These are phyloP conservation scores for Centrapalus pauciflorus DNA, from an alignment of 129 eudicot species.

Conservation along the genomic window DNA sequence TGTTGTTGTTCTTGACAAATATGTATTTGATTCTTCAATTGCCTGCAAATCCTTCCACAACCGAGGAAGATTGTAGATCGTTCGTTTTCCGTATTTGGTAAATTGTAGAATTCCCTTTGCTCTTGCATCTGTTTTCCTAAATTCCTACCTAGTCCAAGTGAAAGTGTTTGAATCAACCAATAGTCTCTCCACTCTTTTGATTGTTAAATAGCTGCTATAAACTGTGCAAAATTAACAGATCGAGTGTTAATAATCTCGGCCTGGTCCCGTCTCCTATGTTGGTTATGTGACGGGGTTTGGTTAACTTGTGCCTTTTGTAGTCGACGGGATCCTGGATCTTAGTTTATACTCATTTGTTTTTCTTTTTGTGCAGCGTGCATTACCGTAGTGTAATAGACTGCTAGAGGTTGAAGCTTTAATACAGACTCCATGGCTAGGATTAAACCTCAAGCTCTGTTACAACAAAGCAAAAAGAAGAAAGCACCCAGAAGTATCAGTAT, in stretches of 20 bases:
- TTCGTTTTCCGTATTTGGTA: background rate
- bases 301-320: background rate
- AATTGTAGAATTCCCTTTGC: background rate
- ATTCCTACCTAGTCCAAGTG: background rate
- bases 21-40: background rate
- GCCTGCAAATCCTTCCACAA: slow-evolving; percentile 4
- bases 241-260: background rate
- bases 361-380: slow-evolving; percentile 14
- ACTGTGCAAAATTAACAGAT: background rate
- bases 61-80: background rate
- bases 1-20: background rate
- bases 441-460: slow-evolving; percentile 95
- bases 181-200: background rate
- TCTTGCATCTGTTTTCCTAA: background rate
- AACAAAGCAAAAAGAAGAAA: slow-evolving; percentile 98
- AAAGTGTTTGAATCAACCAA: background rate
- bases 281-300: background rate
- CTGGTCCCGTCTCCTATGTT: background rate
- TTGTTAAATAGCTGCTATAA: slow-evolving; percentile 12
- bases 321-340: background rate
- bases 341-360: background rate
- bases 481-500: slow-evolving; percentile 71
- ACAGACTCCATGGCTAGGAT: slow-evolving; percentile 72
- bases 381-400: background rate
- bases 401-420: slow-evolving; percentile 15